A percentile compares a stretch with the other conserved stretches of the same genome.
phyloP scores from a whole-genome alignment of 2,329 filamentous ascomycete genomes.

The Cladosporium sp. region DNA sequence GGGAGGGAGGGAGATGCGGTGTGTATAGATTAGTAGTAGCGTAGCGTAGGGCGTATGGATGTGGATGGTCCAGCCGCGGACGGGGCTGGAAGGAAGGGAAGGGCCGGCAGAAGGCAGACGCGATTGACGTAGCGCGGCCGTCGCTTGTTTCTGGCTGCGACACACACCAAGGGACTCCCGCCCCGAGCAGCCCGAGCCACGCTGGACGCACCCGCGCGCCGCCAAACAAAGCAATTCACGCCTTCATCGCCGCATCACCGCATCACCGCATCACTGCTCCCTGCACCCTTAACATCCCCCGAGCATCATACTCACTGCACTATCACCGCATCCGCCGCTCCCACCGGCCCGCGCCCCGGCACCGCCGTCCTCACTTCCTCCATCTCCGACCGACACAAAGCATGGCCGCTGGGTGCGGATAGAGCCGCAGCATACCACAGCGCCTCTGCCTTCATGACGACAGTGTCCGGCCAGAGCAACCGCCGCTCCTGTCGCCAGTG shows the following conservation, averaged over 20 bases:
- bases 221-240: conserved; percentile 8
- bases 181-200: neutral
- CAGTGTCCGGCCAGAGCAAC: neutral
- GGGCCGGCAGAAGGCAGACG: too few relatives aligned
- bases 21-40: neutral
- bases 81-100: too few relatives aligned
- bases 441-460: conserved; percentile 6
- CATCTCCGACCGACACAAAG: neutral
- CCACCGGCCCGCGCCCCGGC: neutral
- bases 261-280: conserved; percentile 12
- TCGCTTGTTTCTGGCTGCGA: neutral
- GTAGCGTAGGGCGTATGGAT: neutral
- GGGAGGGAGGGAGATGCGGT: too few relatives aligned
- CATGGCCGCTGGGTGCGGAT: conserved; percentile 10
- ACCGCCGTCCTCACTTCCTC: neutral
- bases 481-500: conserved; percentile 4
- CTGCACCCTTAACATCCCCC: conserved; percentile 12
- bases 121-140: neutral
- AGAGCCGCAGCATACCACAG: conserved; percentile 7
- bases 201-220: neutral
- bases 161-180: neutral
- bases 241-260: neutral
- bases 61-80: too few relatives aligned
- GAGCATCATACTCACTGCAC: neutral
- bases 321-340: neutral